A percentile compares a stretch with the other conserved stretches of the same genome.
phyloP scores from a whole-genome alignment of 768 basidiomycete species.

The Strobilomyces echinocephalus region DNA sequence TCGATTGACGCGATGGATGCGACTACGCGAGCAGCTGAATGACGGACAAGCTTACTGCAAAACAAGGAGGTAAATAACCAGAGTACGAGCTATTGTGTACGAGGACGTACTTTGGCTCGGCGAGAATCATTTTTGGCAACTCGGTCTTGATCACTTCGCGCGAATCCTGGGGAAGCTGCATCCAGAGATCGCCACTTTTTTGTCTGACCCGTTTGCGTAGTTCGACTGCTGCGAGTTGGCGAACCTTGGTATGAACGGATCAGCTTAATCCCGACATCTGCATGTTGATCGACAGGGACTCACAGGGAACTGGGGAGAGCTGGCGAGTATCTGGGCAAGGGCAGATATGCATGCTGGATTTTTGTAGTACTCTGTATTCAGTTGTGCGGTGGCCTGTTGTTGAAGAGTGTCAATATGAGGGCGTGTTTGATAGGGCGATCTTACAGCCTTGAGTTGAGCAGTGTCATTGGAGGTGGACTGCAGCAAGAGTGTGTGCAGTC shows the following conservation, averaged over 20 bases:
- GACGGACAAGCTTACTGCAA: conserved; percentile 80
- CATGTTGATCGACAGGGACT: conserved; percentile 32
- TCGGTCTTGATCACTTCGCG: conserved; percentile 83
- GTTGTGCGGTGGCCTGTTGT: conserved; percentile 77
- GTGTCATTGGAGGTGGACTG: conserved; percentile 85
- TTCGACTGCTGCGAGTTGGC: conserved; percentile 96
- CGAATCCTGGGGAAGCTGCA: conserved; percentile 55
- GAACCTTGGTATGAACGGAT: conserved; percentile 51
- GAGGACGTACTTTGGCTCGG: conserved; percentile 65
- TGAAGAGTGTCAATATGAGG: conserved; percentile 7
- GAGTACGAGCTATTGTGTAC: neutral
- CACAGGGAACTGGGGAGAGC: conserved; percentile 79
- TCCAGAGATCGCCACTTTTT: conserved; percentile 82
- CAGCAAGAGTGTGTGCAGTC: conserved; percentile 78
- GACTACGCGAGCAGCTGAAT: conserved; percentile 88
- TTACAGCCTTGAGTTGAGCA: conserved; percentile 78
- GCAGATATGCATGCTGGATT: conserved; percentile 86
- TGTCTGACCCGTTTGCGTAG: conserved; percentile 85
- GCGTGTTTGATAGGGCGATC: conserved; percentile 32
- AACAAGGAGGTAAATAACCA: conserved; percentile 5
- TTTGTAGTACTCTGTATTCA: conserved; percentile 93
- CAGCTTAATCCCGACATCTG: conserved; percentile 7
- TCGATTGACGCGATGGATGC: conserved; percentile 91
- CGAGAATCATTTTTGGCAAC: conserved; percentile 71
- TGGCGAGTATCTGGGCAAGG: conserved; percentile 80